phyloP scores from a whole-genome alignment of 805 yeast genomes.

The Starmerella etchellsii region DNA sequence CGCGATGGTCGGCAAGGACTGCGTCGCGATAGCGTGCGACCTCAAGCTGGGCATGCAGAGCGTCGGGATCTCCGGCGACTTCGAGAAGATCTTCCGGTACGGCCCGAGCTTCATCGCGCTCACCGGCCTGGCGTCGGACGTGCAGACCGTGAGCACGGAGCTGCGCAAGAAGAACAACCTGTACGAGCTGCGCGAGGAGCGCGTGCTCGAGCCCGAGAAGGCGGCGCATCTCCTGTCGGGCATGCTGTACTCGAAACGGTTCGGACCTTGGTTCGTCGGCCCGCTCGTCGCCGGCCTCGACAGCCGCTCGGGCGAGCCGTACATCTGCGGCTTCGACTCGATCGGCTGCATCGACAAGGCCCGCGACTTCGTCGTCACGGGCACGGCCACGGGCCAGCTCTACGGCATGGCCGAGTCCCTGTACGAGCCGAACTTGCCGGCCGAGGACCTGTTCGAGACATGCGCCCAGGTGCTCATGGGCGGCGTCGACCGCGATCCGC shows the following conservation, averaged over 20 bases:
- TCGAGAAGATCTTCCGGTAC: slow-evolving; percentile 79
- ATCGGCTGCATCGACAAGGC: slow-evolving; percentile 96
- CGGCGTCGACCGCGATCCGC: slow-evolving; percentile 94
- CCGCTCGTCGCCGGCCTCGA: slow-evolving; percentile 94
- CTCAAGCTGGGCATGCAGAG: slow-evolving; percentile 89
- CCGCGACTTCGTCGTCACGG: slow-evolving; percentile 85
- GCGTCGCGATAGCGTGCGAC: slow-evolving; percentile 96
- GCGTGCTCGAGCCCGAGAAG: slow-evolving; percentile 82
- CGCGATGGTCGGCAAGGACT: slow-evolving; percentile 97
- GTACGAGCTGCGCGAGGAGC: slow-evolving; percentile 82
- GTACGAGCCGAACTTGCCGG: slow-evolving; percentile 85
- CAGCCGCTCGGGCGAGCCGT: slow-evolving; percentile 71
- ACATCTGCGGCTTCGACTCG: slow-evolving; percentile 86
- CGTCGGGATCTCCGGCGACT: slow-evolving; percentile 79
- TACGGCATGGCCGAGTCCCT: slow-evolving; percentile 98
- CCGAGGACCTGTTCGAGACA: slow-evolving; percentile 92
- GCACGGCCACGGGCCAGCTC: slow-evolving; percentile 93
- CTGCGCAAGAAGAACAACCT: slow-evolving; percentile 77
- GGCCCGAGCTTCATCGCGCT: slow-evolving; percentile 72
- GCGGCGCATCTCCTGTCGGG: slow-evolving; percentile 87
- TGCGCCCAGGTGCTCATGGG: slow-evolving; percentile 84
- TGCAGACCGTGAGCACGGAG: slow-evolving; percentile 62
- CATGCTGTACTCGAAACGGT: slow-evolving; percentile 75
- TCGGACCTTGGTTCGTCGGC: slow-evolving; percentile 91
- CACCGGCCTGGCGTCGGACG: slow-evolving; percentile 93